Evolutionary conservation across 371 early-diverging fungal genomes (phyloP), one percentile per base, ranked within the genome.

Genomic region (Mucor circinelloides): DNA sequence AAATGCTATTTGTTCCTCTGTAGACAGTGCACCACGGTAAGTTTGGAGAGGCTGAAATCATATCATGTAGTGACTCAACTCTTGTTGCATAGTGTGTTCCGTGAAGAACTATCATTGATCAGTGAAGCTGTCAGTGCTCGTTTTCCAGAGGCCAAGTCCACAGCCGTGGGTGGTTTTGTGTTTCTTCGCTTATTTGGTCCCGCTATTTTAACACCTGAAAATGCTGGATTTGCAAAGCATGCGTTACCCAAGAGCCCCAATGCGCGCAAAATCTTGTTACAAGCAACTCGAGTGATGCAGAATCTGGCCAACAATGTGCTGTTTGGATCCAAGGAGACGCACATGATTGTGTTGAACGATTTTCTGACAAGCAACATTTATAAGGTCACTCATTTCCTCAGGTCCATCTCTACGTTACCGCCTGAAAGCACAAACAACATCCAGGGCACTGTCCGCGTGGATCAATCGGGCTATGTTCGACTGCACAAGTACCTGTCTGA

Each of bases 111-210:
- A 42, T 77, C 85, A 42, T 75, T 91, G 50, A 84, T 97, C 36
- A 84, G 88, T 46, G 84, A 84, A 57, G 85, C 92, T n/a, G 97
- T 96, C 1, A 86, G 85, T 27, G 75, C 82, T 30, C 84, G 90
- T 4, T 97, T 95, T 79, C 95, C 95, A 0, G 95, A 93, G 48
- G 89, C 96, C 4, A 89, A 86, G 52, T 85, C 86, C 31, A 91
- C 91, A 0, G 95, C 96, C 21, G 95, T 98, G 0, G 97, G 97
- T 57, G 95, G 95, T 0, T 96, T 97, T 70, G 88, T 98, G 32
- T 98, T 97, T 70, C 77, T 98, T 66, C 90, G 98, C 13, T 91
- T 97, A 83, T 87, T 97, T 72, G 94, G 96, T 60, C 97, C 97
- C 2, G 94, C 94, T 0, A 95, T 97, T 60, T 90, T 96, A 6